These are phyloP conservation scores for Cladosporium halotolerans DNA, from an alignment of 2,329 filamentous ascomycete species.

Conservation along the genomic window DNA sequence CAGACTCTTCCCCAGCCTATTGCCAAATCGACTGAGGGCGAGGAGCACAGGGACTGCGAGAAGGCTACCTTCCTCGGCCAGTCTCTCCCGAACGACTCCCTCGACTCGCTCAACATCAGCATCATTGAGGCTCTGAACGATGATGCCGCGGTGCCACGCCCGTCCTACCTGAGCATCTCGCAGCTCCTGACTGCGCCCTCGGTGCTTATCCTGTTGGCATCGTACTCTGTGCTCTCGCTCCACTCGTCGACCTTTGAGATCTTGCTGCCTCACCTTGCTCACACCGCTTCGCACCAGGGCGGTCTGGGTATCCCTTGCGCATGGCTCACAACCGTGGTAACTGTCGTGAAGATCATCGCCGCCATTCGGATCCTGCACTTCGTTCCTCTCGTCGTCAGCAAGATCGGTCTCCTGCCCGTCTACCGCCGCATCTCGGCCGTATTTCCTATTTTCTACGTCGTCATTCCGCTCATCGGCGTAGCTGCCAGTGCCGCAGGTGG, in stretches of 20 bases:
- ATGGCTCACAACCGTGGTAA: conserved; percentile 37
- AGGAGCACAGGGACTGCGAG: conserved; percentile 36
- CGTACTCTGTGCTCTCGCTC: conserved; percentile 50
- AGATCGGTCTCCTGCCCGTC: conserved; percentile 36
- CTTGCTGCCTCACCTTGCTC: conserved; percentile 42
- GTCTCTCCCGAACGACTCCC: conserved; percentile 21
- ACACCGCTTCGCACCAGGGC: conserved; percentile 38
- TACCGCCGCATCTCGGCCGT: conserved; percentile 37
- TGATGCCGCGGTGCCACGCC: conserved; percentile 15
- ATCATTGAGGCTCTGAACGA: conserved; percentile 29
- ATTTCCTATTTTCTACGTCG: conserved; percentile 36
- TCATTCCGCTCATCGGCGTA: conserved; percentile 36
- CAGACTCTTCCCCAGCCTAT: conserved; percentile 17
- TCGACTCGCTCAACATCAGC: conserved; percentile 33
- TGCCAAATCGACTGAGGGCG: background rate
- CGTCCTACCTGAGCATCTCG: conserved; percentile 37
- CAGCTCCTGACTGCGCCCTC: conserved; percentile 44
- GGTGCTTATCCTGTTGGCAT: conserved; percentile 40
- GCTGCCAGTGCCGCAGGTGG: conserved; percentile 27
- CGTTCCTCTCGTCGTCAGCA: conserved; percentile 33
- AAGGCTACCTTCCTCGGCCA: conserved; percentile 42
- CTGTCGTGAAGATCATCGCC: conserved; percentile 37
- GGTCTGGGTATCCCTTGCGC: conserved; percentile 43
- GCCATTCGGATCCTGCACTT: conserved; percentile 34
- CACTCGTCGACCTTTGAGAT: conserved; percentile 49